phyloP scores from a whole-genome alignment of 345 rosid species.

The Acer negundo region DNA sequence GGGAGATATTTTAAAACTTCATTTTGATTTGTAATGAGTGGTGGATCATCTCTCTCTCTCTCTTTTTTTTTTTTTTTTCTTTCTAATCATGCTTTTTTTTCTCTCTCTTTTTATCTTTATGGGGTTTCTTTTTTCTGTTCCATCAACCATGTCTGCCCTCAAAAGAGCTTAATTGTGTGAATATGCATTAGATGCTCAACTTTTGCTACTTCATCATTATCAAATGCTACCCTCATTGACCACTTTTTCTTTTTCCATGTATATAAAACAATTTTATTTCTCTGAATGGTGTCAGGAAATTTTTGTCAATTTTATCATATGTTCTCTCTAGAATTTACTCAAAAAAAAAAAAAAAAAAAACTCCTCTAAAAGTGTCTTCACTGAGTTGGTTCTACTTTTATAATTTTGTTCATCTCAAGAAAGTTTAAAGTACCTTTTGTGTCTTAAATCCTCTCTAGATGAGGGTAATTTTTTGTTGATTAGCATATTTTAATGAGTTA shows the following conservation, averaged over 20 bases:
- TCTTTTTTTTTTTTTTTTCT: neutral
- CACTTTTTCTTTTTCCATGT: neutral
- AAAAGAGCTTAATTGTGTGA: slow-evolving; percentile 11
- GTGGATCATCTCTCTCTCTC: slow-evolving; percentile 11
- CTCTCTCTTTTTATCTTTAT: slow-evolving; percentile 1
- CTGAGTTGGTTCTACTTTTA: too few species aligned
- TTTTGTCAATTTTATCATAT: too few species aligned
- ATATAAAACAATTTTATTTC: neutral
- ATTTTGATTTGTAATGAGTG: slow-evolving; percentile 16
- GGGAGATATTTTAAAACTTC: neutral
- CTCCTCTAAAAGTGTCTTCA: neutral
- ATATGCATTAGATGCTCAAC: slow-evolving; percentile 17
- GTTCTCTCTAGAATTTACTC: too few species aligned
- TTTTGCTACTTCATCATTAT: neutral
- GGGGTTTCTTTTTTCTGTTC: neutral
- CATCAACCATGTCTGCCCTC: neutral
- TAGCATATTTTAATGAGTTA: too few species aligned
- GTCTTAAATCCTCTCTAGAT: too few species aligned
- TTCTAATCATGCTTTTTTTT: slow-evolving; percentile 6
- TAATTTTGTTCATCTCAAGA: too few species aligned
- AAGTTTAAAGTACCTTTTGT: neutral
- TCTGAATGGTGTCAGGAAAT: neutral
- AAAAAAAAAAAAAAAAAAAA: too few species aligned
- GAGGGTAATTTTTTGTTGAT: too few species aligned
- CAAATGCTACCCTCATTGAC: neutral